Base-by-base conservation (phyloP, 2,329 filamentous ascomycete genomes). In the Stachybotrys chartarum region DNA sequence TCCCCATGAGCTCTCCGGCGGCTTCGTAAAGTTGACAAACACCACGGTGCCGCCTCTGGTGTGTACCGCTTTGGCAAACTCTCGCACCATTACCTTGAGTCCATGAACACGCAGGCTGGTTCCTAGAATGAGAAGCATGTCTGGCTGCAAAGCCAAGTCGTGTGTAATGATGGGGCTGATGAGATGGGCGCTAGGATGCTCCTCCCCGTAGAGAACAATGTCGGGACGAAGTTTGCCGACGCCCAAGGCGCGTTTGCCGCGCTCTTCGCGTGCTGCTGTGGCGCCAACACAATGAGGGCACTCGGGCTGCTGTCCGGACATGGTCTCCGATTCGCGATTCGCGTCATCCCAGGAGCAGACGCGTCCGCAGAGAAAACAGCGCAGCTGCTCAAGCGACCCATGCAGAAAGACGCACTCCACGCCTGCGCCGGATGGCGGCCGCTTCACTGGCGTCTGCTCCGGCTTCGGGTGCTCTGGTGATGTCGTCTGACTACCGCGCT, bases 121-220 rank as follows among this genome's bases (percentile, higher is more conserved):
- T 14, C 87, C 87, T 49, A 90, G 75, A 54, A 90, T 86, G 6
- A 90, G 74, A 18, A 90, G 72, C 57, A 88, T 74, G 60, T 90
- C 86, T 0, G 86, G 87, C 3, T 78, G 78, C 3, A 86, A 73
- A 3, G 76, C 76, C 1, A 89, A 72, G 63, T 90, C 87, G 57
- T 88, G 84, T 14, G 85, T 84, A 14, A 88, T 79, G 12, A 90
- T 80, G 2, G 83, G 82, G 24, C 83, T 85, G 59, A 90, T 86
- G 6, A 87, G 74, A 56, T 88, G 83, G 2, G 84, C 82, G 35
- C 81, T 81, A 0, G 87, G 87, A 61, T 90, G 85, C 53, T 89
- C 85, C 65, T 90, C 86, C 24, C 86, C 86, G 63, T 90, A 90
- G 1, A 90, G 74, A 1, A 90, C 86, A 62, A 90, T 87, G 62